These are phyloP conservation scores for Croton laevigatus DNA, from an alignment of 441 rosid species.

Conservation along the genomic window DNA sequence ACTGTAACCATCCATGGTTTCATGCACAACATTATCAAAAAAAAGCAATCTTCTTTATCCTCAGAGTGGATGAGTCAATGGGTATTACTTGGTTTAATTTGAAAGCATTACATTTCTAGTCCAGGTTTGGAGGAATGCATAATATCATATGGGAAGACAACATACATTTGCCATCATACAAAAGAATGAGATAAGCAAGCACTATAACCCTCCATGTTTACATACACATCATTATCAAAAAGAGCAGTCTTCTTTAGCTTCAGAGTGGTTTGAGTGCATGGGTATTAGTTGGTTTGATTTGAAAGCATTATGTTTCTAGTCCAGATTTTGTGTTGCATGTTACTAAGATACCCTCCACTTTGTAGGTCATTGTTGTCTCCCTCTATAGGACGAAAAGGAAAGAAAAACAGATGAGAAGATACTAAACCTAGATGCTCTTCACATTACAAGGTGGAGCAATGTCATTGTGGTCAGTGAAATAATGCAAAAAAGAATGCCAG, in stretches of 20 bases:
- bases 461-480: slow-evolving; percentile 9
- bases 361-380: neutral
- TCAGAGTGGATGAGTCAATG: too few species aligned
- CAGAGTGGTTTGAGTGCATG: neutral
- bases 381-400: neutral
- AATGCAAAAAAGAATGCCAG: neutral
- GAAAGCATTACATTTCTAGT: too few species aligned
- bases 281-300: neutral
- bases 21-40: neutral
- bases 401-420: neutral
- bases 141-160: neutral
- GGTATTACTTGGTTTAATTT: too few species aligned
- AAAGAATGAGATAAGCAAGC: neutral
- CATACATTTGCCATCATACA: slow-evolving; percentile 2
- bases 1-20: neutral
- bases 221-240: neutral
- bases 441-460: neutral
- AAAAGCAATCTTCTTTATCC: too few species aligned
- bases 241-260: too few species aligned
- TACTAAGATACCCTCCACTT: neutral
- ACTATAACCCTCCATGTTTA: neutral
- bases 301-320: neutral
- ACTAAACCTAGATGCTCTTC: neutral
- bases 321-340: neutral
- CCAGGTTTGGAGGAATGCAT: neutral